These are phyloP conservation scores for Plectosphaerella cucumerina DNA, from an alignment of 2,329 filamentous ascomycete species.

Conservation along the genomic window DNA sequence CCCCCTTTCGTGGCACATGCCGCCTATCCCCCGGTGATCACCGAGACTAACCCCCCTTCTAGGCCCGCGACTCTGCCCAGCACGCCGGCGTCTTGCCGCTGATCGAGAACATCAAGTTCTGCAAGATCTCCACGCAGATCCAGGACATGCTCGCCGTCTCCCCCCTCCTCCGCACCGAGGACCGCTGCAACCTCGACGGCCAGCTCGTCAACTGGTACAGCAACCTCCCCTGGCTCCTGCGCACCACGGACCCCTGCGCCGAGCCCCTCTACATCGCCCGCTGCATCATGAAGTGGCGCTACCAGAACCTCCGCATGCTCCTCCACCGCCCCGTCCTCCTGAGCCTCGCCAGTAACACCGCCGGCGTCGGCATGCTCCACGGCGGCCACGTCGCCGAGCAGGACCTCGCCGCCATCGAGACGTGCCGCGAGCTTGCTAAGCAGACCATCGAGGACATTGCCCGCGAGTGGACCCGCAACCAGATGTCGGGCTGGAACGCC, in stretches of 20 bases:
- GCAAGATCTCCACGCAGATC: conserved; percentile 72
- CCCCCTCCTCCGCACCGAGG: conserved; percentile 61
- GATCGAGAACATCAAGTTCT: conserved; percentile 74
- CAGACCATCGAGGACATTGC: conserved; percentile 70
- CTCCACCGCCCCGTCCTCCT: conserved; percentile 71
- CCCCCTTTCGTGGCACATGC: no score
- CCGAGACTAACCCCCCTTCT: neutral
- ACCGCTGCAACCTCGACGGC: conserved; percentile 62
- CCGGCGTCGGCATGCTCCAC: conserved; percentile 15
- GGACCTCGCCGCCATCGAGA: conserved; percentile 63
- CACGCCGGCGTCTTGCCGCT: conserved; percentile 65
- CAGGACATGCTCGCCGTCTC: conserved; percentile 71
- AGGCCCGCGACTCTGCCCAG: conserved; percentile 46
- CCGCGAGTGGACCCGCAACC: conserved; percentile 64
- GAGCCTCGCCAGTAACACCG: conserved; percentile 51
- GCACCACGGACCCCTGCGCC: conserved; percentile 62
- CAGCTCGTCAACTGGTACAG: conserved; percentile 71
- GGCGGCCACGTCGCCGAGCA: conserved; percentile 50
- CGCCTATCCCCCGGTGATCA: neutral
- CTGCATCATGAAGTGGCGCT: conserved; percentile 78
- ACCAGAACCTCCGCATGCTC: conserved; percentile 72
- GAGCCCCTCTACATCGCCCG: conserved; percentile 67
- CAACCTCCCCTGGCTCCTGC: conserved; percentile 61
- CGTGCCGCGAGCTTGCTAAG: conserved; percentile 65
- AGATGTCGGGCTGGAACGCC: conserved; percentile 77